Evolutionary conservation across 2,329 filamentous ascomycete genomes (phyloP).

Genomic region (Trichoderma asperellum): DNA sequence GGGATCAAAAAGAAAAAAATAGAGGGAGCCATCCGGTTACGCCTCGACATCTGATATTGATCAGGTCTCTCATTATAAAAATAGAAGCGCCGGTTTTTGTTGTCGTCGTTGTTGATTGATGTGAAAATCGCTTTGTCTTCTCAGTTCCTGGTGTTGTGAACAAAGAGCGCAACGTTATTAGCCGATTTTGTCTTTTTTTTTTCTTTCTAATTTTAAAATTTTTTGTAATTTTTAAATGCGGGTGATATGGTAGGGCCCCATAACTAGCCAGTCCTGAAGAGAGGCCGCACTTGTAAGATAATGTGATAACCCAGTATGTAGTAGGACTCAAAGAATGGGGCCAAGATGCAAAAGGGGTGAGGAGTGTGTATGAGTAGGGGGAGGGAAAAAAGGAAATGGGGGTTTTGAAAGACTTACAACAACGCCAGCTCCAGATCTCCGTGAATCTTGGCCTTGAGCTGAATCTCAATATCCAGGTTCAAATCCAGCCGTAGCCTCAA

Average conservation of each 20-base stretch:
- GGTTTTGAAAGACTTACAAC: conserved; percentile 49
- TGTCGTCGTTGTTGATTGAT: not conserved
- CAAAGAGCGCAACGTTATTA: conserved; percentile 21
- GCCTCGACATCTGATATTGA: not conserved
- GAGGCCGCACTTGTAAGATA: conserved; percentile 25
- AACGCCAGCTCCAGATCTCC: conserved; percentile 81
- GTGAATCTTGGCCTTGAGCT: conserved; percentile 82
- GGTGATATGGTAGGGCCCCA: not conserved
- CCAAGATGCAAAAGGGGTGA: not conserved
- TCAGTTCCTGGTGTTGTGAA: conserved; percentile 26
- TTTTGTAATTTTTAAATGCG: not conserved
- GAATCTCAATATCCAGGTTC: conserved; percentile 82
- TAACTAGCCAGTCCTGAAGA: conserved; percentile 29
- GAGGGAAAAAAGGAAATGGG: not conserved
- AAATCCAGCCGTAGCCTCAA: conserved; percentile 68
- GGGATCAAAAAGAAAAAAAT: not conserved
- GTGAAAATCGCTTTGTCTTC: not conserved
- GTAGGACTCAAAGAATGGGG: not conserved
- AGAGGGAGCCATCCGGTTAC: not conserved
- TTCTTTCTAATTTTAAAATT: not conserved
- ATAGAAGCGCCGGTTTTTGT: conserved; percentile 6
- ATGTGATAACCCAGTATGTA: conserved; percentile 14
- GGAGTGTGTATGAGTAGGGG: not conserved
- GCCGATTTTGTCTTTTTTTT: conserved; percentile 3
- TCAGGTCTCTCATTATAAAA: not conserved